Percentiles rank a stretch among this genome's conserved stretches.
phyloP scores from a whole-genome alignment of 2,329 filamentous ascomycete genomes.

The Xylaria sp. region DNA sequence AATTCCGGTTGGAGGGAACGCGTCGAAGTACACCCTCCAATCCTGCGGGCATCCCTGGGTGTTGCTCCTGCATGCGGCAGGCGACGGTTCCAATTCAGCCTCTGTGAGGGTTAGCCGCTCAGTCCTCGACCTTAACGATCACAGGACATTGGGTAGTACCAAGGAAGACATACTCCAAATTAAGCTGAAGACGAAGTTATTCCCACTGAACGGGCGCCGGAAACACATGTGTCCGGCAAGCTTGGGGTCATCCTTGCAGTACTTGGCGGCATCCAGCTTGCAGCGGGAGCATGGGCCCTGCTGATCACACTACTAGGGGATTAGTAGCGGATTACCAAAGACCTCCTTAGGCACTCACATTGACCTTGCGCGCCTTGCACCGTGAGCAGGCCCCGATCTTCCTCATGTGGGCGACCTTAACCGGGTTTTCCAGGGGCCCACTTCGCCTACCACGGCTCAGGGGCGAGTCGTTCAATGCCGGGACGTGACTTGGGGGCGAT shows the following conservation, averaged over 20 bases:
- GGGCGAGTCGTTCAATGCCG: conserved; percentile 22
- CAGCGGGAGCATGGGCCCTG: conserved; percentile 41
- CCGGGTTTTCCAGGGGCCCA: conserved; percentile 35
- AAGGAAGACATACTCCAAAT: conserved; percentile 29
- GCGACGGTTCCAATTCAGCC: conserved; percentile 2
- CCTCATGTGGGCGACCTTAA: conserved; percentile 53
- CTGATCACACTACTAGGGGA: conserved; percentile 38
- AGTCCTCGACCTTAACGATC: neutral
- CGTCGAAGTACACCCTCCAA: conserved; percentile 26
- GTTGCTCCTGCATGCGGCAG: conserved; percentile 6
- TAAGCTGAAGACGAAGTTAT: conserved; percentile 27
- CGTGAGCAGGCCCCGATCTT: conserved; percentile 52
- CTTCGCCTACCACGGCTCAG: conserved; percentile 34
- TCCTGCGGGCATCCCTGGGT: conserved; percentile 1
- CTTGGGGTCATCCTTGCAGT: conserved; percentile 21
- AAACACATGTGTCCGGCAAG: conserved; percentile 35
- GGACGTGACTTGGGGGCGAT: conserved; percentile 19
- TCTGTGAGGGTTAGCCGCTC: conserved; percentile 16
- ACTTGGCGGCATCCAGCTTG: conserved; percentile 30
- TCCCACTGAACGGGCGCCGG: conserved; percentile 22
- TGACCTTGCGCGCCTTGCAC: conserved; percentile 52
- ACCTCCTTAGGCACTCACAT: conserved; percentile 43
- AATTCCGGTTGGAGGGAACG: conserved; percentile 6
- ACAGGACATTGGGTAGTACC: neutral
- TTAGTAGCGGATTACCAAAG: conserved; percentile 27